phyloP scores from a whole-genome alignment of 257 asterid genomes.

The Primulina tabacum region DNA sequence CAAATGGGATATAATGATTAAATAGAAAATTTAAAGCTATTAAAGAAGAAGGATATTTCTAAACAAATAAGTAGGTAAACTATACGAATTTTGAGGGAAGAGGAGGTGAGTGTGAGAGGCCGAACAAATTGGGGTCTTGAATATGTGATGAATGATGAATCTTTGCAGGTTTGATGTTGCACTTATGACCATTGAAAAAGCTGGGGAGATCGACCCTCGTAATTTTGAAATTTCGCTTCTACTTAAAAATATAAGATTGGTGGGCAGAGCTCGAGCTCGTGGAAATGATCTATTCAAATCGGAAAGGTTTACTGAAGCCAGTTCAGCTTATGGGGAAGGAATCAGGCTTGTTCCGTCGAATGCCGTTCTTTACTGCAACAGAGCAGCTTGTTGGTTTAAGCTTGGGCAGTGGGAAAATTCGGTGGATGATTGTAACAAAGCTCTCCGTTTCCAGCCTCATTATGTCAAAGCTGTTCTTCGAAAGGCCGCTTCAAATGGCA shows the following conservation, averaged over 20 bases:
- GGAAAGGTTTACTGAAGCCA: slow-evolving; percentile 89
- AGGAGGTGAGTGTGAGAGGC: not conserved
- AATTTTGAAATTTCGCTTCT: slow-evolving; percentile 56
- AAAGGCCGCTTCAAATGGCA: slow-evolving; percentile 77
- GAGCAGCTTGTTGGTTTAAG: slow-evolving; percentile 97
- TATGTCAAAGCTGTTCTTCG: slow-evolving; percentile 85
- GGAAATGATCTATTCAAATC: slow-evolving; percentile 89
- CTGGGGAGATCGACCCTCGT: slow-evolving; percentile 55
- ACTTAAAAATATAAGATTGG: slow-evolving; percentile 56
- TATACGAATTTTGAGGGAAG: not conserved
- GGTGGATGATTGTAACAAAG: slow-evolving; percentile 78
- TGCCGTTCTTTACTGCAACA: slow-evolving; percentile 86
- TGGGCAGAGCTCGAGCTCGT: slow-evolving; percentile 72
- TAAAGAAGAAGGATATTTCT: not conserved
- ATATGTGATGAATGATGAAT: slow-evolving; percentile 24
- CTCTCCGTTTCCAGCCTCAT: slow-evolving; percentile 69
- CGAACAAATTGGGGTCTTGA: not conserved
- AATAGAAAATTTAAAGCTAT: not conserved
- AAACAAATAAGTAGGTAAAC: not conserved
- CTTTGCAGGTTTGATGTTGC: slow-evolving; percentile 79
- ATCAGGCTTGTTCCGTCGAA: slow-evolving; percentile 70
- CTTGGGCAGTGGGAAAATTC: slow-evolving; percentile 77
- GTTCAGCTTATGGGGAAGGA: slow-evolving; percentile 88
- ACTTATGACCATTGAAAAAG: slow-evolving; percentile 53
- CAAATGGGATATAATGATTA: not conserved